phyloP scores from a whole-genome alignment of 2,329 filamentous ascomycete species.

The Claviceps fusiformis region DNA sequence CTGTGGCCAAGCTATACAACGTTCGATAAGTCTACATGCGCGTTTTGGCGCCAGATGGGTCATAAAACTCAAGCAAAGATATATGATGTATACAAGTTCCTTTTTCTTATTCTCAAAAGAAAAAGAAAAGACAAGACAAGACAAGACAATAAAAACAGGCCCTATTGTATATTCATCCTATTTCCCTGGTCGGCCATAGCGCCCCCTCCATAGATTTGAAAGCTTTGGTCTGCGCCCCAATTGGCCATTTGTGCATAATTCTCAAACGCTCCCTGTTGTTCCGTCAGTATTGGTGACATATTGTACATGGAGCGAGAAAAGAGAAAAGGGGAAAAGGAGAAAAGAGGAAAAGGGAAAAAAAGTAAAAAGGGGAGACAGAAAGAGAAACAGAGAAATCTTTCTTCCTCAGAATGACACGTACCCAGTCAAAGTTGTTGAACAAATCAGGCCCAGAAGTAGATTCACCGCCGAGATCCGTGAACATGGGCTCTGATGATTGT shows the following conservation, averaged over 20 bases:
- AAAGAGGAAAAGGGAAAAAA: too few species aligned
- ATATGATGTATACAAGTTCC: too few species aligned
- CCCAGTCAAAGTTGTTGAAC: constrained; percentile 44
- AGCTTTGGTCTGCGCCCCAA: constrained; percentile 38
- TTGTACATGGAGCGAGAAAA: not conserved
- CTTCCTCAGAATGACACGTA: constrained; percentile 18
- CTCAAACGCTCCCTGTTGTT: constrained; percentile 37
- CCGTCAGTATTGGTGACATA: not conserved
- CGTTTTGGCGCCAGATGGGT: too few species aligned
- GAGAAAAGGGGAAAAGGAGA: not conserved
- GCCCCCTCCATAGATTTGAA: constrained; percentile 32
- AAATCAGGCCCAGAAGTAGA: constrained; percentile 26
- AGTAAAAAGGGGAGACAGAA: too few species aligned
- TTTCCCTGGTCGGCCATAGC: constrained; percentile 14
- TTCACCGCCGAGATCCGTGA: constrained; percentile 27
- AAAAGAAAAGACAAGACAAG: not conserved
- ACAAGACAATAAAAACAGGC: not conserved
- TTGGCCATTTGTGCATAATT: constrained; percentile 40
- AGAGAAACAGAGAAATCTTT: too few species aligned
- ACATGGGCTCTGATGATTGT: constrained; percentile 39
- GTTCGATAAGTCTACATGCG: too few species aligned
- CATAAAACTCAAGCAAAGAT: too few species aligned
- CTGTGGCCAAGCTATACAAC: too few species aligned
- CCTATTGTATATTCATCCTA: constrained; percentile 11
- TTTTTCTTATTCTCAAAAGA: not conserved